phyloP scores from a whole-genome alignment of 2,329 filamentous ascomycete genomes.

The Fusarium palustre region DNA sequence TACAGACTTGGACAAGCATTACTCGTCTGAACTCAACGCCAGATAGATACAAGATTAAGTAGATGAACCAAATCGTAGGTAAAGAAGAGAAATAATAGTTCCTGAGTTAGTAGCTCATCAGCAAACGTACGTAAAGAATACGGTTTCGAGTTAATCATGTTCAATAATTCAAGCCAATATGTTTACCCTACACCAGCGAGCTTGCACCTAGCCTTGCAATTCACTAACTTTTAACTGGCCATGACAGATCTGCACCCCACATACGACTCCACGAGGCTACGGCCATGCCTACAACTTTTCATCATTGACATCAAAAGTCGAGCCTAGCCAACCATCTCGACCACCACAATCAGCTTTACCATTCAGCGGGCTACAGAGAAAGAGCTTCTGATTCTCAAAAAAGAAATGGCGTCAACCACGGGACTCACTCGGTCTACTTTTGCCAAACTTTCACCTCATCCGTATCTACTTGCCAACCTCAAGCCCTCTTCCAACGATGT shows the following conservation, averaged over 20 bases:
- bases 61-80: neutral
- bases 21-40: too few species aligned
- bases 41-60: too few species aligned
- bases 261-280: slow-evolving; percentile 43
- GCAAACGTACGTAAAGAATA: neutral
- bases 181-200: slow-evolving; percentile 13
- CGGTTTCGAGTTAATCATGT: neutral
- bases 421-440: slow-evolving; percentile 76
- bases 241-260: slow-evolving; percentile 4
- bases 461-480: slow-evolving; percentile 91
- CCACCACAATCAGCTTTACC: neutral
- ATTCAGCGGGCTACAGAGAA: neutral
- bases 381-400: neutral
- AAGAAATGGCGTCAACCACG: slow-evolving; percentile 48
- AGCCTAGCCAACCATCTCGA: neutral
- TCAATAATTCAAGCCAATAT: neutral
- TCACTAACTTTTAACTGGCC: slow-evolving; percentile 23
- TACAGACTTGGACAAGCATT: too few species aligned
- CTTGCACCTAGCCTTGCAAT: slow-evolving; percentile 34
- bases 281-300: slow-evolving; percentile 45
- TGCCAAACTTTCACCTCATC: slow-evolving; percentile 88
- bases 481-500: slow-evolving; percentile 64
- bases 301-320: slow-evolving; percentile 19
- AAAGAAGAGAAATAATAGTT: too few species aligned
- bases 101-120: neutral